Conservation (phyloP, 345 rosid genomes). For the Linum usitatissimum region DNA sequence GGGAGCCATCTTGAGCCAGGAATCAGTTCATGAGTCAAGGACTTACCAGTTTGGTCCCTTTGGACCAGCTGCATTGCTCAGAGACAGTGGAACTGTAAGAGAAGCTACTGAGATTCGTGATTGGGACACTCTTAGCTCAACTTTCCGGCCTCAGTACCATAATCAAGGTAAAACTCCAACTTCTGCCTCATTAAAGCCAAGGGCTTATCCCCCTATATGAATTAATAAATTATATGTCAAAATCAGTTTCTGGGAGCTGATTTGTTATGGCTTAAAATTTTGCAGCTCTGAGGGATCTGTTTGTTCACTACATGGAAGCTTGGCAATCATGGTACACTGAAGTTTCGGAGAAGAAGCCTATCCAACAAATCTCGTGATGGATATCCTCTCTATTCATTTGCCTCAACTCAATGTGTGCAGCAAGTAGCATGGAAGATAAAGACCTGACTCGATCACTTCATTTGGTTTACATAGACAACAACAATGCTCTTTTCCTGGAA, state of each 20-base stretch:
- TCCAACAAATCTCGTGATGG: conserved; percentile 24
- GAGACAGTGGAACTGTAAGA: conserved; percentile 7
- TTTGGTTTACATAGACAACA: no score
- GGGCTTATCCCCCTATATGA: no score
- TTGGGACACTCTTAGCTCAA: conserved; percentile 21
- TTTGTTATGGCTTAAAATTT: conserved; percentile 4
- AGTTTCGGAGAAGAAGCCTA: conserved; percentile 45
- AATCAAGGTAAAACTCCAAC: conserved; percentile 16
- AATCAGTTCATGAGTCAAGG: conserved; percentile 12
- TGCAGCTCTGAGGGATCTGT: conserved; percentile 73
- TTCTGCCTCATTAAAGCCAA: not conserved
- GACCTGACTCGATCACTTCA: no score
- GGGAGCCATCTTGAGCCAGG: conserved; percentile 6
- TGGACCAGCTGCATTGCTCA: conserved; percentile 12
- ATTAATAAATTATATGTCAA: no score
- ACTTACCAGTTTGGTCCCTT: conserved; percentile 25
- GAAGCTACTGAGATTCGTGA: conserved; percentile 9
- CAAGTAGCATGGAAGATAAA: no score
- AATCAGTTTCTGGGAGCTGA: not conserved
- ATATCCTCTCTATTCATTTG: not conserved
- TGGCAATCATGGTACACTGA: conserved; percentile 83
- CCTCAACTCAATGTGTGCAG: no score
- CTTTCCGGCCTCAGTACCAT: conserved; percentile 21
- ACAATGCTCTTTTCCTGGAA: no score
- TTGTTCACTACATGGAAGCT: conserved; percentile 80